Base-by-base conservation (phyloP, 2,329 filamentous ascomycete genomes). In the Cladobotryum mycophilum region DNA sequence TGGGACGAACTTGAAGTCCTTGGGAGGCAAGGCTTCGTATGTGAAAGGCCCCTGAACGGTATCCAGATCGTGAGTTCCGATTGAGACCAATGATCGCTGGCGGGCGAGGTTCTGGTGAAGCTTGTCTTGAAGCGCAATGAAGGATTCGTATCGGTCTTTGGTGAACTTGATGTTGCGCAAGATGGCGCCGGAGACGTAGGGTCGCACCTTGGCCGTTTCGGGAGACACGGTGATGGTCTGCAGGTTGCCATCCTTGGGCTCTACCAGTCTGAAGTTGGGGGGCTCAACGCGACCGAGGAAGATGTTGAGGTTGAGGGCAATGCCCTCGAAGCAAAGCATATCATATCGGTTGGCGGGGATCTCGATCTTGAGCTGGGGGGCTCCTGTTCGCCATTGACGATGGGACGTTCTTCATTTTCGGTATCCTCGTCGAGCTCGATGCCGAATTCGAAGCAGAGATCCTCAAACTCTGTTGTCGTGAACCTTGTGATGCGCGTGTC, bases 351-450 rank as follows among this genome's bases (percentile, higher is more conserved):
- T 97, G 64, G 93, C 92, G 56, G 91, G 90, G 63, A 97, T 95
- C 70, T 97, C 92, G 66, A 99, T 97, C 79, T 96, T 96, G 64
- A 97, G 81, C 72, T 97, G 89, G 51, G 93, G 47, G 89, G 82
- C 72, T 95, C 89, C 70, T 95, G 87, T 60, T 85, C 82, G 67
- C 86, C 86, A 73, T 89, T 79, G 62, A 88, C 79, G 52, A 86
- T 74, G 33, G 88, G 87, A 43, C 88, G 78, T 58, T 89, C 83
- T 52, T 81, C 78, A 62, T 88, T 78, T 60, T 89, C 86, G 45
- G 88, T 93, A 70, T 99, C 93, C 75, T 97, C 92, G 74, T 99
- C 93, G 60, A 99, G 81, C 72, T 99, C 93, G 67, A 99, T 95
- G 53, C 91, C 91, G 67, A 96, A 99, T 64, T 99, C 92, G 79